Evolutionary conservation across 23 red algal species (phyloP).

Genomic region (Cyanidiococcus yangmingshanensis): DNA sequence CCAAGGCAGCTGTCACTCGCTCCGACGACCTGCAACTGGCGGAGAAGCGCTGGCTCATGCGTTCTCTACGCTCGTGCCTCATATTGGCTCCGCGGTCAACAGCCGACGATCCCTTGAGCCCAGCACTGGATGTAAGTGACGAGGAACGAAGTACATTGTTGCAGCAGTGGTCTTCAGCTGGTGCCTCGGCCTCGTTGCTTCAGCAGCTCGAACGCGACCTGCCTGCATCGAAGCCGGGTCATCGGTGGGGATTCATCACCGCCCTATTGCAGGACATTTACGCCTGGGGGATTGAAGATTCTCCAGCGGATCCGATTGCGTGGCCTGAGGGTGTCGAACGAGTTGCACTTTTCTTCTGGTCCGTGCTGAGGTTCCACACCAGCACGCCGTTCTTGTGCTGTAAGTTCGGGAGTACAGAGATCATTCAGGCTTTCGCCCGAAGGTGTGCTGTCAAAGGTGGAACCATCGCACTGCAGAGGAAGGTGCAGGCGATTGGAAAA

Average conservation of each 20-base stretch:
- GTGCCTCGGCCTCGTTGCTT: neutral
- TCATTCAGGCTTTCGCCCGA: slow-evolving; percentile 6
- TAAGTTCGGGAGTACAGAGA: slow-evolving; percentile 3
- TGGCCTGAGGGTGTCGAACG: neutral
- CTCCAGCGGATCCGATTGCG: neutral
- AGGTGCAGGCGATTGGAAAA: neutral
- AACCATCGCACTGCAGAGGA: neutral
- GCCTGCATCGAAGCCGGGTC: neutral
- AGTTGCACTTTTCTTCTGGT: neutral
- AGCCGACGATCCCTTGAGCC: neutral
- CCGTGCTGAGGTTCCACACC: neutral
- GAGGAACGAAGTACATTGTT: neutral
- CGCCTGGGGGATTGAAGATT: neutral
- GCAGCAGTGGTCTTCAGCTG: neutral
- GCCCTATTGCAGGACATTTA: neutral
- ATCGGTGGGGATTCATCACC: neutral
- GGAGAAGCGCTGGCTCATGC: slow-evolving; percentile 17
- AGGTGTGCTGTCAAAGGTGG: slow-evolving; percentile 13
- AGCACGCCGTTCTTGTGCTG: neutral
- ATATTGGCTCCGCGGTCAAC: neutral
- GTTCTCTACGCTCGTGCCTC: neutral
- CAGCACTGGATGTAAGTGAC: neutral
- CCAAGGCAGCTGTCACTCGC: neutral
- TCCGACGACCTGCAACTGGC: neutral
- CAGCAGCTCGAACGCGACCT: neutral